phyloP scores from a whole-genome alignment of 169 alveolate species.

The Plasmodium reichenowi region DNA sequence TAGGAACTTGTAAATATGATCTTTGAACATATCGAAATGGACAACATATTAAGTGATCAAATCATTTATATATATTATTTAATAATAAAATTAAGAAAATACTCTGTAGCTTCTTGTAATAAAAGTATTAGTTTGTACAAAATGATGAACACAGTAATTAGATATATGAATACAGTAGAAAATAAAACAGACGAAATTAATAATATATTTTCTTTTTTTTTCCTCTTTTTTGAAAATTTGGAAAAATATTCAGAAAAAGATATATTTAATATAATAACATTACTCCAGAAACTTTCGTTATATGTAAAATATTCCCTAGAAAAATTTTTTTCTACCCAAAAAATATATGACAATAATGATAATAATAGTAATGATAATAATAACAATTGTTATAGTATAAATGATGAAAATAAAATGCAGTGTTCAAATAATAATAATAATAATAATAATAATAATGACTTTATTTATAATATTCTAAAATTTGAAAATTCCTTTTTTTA shows the following conservation, averaged over 20 bases:
- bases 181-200: constrained; percentile 56
- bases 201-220: constrained; percentile 61
- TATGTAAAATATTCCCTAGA: constrained; percentile 46
- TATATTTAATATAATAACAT: constrained; percentile 60
- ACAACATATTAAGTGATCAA: constrained; percentile 17
- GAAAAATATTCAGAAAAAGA: constrained; percentile 63
- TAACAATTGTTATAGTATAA: background rate
- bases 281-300: constrained; percentile 48
- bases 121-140: constrained; percentile 52
- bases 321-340: constrained; percentile 2
- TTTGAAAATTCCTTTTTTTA: constrained; percentile 71
- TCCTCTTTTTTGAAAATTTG: constrained; percentile 69
- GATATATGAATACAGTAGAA: constrained; percentile 57
- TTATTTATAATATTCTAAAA: background rate
- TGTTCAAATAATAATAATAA: background rate
- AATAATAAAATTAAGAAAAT: constrained; percentile 52
- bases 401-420: constrained; percentile 1
- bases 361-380: background rate
- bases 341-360: background rate
- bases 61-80: constrained; percentile 53
- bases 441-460: no score
- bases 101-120: constrained; percentile 14
- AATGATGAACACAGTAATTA: constrained; percentile 70
- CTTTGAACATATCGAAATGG: constrained; percentile 58
- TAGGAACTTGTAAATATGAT: constrained; percentile 54